These are phyloP conservation scores for Phyllosticta citribraziliensis DNA, from an alignment of 2,329 filamentous ascomycete genomes.

Conservation along the genomic window DNA sequence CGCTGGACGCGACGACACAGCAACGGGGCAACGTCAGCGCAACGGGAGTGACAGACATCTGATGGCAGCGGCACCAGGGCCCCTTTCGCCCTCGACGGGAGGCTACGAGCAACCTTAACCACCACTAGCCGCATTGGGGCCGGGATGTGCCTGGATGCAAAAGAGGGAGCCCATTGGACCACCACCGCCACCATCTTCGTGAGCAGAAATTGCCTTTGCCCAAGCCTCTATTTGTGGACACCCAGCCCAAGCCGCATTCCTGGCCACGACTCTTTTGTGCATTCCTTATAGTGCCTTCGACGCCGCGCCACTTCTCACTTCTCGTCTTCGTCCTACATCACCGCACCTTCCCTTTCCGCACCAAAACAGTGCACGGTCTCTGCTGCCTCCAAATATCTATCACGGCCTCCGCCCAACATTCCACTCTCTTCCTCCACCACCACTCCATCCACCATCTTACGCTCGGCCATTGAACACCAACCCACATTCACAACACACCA, in stretches of 20 bases:
- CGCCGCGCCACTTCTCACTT: neutral
- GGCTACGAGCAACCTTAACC: conserved; percentile 9
- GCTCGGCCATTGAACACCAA: conserved; percentile 4
- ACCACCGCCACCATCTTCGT: conserved; percentile 4
- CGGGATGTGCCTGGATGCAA: conserved; percentile 1
- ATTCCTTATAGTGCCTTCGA: conserved; percentile 1
- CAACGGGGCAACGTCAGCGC: neutral
- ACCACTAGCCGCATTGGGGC: neutral
- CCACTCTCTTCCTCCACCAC: neutral
- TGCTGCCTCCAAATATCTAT: conserved; percentile 1
- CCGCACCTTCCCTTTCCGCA: neutral
- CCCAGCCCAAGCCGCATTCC: neutral
- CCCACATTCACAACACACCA: neutral
- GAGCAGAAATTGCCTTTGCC: conserved; percentile 7
- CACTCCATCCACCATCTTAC: neutral
- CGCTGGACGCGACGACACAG: neutral
- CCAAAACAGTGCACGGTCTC: neutral
- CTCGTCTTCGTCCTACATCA: too few relatives aligned
- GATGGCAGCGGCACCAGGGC: too few relatives aligned
- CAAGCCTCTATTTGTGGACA: neutral
- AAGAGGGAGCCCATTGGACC: conserved; percentile 5
- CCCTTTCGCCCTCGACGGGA: neutral
- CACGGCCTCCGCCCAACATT: neutral
- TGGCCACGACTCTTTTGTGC: neutral
- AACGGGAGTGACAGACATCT: neutral